These are phyloP conservation scores for Alternaria tenuissima DNA, from an alignment of 2,329 filamentous ascomycete species.

Conservation along the genomic window DNA sequence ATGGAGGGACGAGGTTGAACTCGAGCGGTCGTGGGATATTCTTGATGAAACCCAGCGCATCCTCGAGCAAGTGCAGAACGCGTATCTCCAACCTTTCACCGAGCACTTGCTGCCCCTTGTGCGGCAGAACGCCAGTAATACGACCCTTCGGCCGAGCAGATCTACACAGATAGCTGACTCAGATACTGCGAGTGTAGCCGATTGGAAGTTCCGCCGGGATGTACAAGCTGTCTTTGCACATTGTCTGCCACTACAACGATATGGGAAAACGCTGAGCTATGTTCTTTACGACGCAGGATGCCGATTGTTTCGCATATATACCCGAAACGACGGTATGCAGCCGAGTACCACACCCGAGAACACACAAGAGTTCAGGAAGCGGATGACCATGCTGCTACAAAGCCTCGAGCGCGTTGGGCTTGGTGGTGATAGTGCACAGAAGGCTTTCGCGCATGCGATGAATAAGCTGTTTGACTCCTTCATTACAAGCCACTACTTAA, in stretches of 20 bases:
- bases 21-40: slow-evolving; percentile 39
- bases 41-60: slow-evolving; percentile 49
- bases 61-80: slow-evolving; percentile 47
- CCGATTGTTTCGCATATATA: slow-evolving; percentile 53
- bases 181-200: slow-evolving; percentile 29
- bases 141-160: slow-evolving; percentile 46
- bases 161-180: slow-evolving; percentile 44
- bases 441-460: slow-evolving; percentile 76
- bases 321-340: slow-evolving; percentile 37
- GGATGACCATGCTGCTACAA: slow-evolving; percentile 65
- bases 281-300: slow-evolving; percentile 65
- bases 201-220: slow-evolving; percentile 65
- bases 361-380: slow-evolving; percentile 53
- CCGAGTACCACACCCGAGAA: slow-evolving; percentile 26
- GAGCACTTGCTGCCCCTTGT: slow-evolving; percentile 47
- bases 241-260: slow-evolving; percentile 61
- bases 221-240: slow-evolving; percentile 72
- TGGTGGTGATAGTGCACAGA: slow-evolving; percentile 73
- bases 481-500: slow-evolving; percentile 67
- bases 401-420: slow-evolving; percentile 71
- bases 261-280: slow-evolving; percentile 63
- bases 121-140: slow-evolving; percentile 29
- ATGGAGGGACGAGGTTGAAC: slow-evolving; percentile 41
- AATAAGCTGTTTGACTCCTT: slow-evolving; percentile 70
- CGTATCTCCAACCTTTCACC: slow-evolving; percentile 49